phyloP scores from a whole-genome alignment of 495 filamentous ascomycete species.

The Hypoxylon lenormandii region DNA sequence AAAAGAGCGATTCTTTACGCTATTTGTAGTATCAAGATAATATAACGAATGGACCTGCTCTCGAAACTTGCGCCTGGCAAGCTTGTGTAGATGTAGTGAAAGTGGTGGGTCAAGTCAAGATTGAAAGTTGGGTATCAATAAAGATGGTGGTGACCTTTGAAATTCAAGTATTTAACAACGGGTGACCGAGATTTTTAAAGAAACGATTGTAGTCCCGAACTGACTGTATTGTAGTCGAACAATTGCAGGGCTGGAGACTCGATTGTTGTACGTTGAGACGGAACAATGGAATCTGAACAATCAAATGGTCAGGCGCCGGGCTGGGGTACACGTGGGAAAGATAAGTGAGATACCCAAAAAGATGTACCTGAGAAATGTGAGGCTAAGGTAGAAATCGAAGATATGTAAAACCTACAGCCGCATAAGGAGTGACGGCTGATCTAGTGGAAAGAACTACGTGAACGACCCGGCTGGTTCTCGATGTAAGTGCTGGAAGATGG shows the following conservation, averaged over 20 bases:
- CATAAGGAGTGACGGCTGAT: constrained; percentile 48
- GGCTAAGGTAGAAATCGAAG: neutral
- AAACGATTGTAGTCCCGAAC: constrained; percentile 19
- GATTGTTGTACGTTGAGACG: constrained; percentile 24
- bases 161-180: constrained; percentile 34
- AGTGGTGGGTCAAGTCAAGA: neutral
- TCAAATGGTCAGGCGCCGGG: constrained; percentile 3
- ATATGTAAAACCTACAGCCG: constrained; percentile 27
- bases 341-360: no score
- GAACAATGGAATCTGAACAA: constrained; percentile 34
- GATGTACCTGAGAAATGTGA: neutral
- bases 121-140: neutral
- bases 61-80: constrained; percentile 49
- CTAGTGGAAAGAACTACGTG: neutral
- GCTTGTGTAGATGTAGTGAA: constrained; percentile 17
- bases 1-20: neutral
- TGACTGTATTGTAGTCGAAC: constrained; percentile 14
- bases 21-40: neutral
- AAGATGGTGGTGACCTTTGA: constrained; percentile 16
- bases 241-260: constrained; percentile 27
- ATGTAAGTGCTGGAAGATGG: constrained; percentile 5
- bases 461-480: constrained; percentile 10
- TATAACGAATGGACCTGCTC: constrained; percentile 6
- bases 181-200: constrained; percentile 19
- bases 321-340: no score